Evolutionary conservation across 495 filamentous ascomycete genomes (phyloP).

Genomic region (Halenospora varia): DNA sequence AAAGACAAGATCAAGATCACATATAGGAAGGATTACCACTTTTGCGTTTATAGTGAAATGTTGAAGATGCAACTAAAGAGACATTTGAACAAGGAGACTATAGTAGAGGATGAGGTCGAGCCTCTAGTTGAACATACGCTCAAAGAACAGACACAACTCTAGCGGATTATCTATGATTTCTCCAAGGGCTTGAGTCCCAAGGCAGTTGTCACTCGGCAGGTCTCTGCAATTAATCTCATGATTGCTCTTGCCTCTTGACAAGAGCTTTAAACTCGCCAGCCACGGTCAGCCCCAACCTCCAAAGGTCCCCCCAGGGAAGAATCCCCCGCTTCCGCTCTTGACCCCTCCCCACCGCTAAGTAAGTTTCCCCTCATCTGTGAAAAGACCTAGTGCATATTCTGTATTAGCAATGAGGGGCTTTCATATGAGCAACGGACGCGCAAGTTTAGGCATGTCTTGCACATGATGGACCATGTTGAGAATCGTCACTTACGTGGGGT

Average conservation of each 20-base stretch:
- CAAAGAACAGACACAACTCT: constrained; percentile 11
- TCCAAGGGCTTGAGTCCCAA: constrained; percentile 8
- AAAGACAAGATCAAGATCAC: constrained; percentile 6
- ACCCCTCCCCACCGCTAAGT: neutral
- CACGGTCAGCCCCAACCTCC: neutral
- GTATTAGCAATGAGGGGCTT: constrained; percentile 4
- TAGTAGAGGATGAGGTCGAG: constrained; percentile 13
- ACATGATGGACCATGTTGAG: constrained; percentile 22
- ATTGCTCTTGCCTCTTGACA: constrained; percentile 3
- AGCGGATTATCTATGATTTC: constrained; percentile 10
- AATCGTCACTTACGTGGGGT: constrained; percentile 11
- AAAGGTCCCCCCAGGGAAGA: constrained; percentile 8
- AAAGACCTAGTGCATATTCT: constrained; percentile 16
- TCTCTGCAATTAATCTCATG: constrained; percentile 5
- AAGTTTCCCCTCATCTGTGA: constrained; percentile 4
- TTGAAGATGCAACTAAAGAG: constrained; percentile 20
- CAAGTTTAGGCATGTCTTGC: constrained; percentile 7
- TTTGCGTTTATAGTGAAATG: constrained; percentile 17
- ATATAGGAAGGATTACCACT: constrained; percentile 23
- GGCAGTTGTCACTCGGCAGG: constrained; percentile 9
- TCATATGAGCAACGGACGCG: constrained; percentile 16
- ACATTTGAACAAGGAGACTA: constrained; percentile 1
- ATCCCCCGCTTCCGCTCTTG: constrained; percentile 3
- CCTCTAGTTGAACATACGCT: constrained; percentile 15
- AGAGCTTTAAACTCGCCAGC: constrained; percentile 14